A percentile compares a stretch with the other conserved stretches of the same genome.
Evolutionary conservation across 2,329 filamentous ascomycete genomes (phyloP).

Genomic region (Ilyonectria robusta): DNA sequence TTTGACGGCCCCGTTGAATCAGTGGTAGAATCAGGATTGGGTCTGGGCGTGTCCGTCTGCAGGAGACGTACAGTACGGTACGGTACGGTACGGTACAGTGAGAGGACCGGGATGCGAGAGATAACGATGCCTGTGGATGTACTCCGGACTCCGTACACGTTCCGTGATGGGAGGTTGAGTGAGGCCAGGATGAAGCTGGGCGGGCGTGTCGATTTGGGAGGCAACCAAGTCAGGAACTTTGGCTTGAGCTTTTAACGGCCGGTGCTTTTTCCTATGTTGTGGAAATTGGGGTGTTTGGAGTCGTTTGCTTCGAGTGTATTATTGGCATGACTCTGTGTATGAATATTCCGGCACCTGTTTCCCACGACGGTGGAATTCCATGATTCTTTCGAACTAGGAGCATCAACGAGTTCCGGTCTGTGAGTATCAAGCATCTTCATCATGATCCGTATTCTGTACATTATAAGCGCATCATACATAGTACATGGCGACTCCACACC

Average conservation of each 20-base stretch:
- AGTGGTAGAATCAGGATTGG: neutral
- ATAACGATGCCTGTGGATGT: neutral
- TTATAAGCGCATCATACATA: constrained; percentile 2
- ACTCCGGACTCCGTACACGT: neutral
- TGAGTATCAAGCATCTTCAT: neutral
- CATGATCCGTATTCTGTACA: constrained; percentile 5
- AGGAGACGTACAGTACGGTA: no score
- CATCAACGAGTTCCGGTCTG: neutral
- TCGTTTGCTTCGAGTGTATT: neutral
- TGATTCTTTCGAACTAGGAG: neutral
- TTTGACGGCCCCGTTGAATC: neutral
- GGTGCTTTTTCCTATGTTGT: neutral
- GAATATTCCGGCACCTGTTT: neutral
- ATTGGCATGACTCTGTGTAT: no score
- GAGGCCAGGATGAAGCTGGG: neutral
- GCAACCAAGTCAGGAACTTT: neutral
- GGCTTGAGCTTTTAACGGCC: neutral
- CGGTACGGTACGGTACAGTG: no score
- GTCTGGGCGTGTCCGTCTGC: no score
- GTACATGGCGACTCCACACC: constrained; percentile 9
- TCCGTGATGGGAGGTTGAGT: neutral
- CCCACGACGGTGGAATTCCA: no score
- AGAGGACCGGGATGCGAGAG: neutral
- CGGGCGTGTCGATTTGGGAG: neutral
- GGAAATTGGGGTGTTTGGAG: neutral